Evolutionary conservation across 768 basidiomycete species (phyloP).

Genomic region (Lactarius evosmus): DNA sequence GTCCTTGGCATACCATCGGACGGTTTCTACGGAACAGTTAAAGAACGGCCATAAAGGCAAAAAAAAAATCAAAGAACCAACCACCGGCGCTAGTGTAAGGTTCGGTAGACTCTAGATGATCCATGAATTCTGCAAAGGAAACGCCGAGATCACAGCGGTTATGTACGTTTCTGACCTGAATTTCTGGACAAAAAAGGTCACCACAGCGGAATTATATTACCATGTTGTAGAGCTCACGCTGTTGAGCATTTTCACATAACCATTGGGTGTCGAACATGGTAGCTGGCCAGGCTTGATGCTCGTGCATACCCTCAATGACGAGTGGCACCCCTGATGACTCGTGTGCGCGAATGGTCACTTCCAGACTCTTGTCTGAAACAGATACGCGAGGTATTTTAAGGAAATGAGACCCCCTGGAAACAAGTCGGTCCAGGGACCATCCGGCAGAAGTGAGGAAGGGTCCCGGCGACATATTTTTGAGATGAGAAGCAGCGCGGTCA

Average conservation of each 20-base stretch:
- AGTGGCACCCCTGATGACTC: slow-evolving; percentile 54
- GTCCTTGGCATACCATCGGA: slow-evolving; percentile 77
- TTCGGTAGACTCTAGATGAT: slow-evolving; percentile 8
- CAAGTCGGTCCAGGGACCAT: slow-evolving; percentile 50
- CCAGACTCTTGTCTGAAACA: slow-evolving; percentile 31
- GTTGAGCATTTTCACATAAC: slow-evolving; percentile 39
- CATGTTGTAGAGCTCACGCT: slow-evolving; percentile 19
- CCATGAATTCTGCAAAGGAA: slow-evolving; percentile 51
- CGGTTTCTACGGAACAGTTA: slow-evolving; percentile 43
- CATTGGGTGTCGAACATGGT: slow-evolving; percentile 55
- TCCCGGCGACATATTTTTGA: slow-evolving; percentile 4
- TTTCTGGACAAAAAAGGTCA: slow-evolving; percentile 39
- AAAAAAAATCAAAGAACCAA: slow-evolving; percentile 12
- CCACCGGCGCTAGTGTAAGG: slow-evolving; percentile 11
- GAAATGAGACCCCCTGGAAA: slow-evolving; percentile 44
- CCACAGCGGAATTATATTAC: background rate
- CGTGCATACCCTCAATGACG: slow-evolving; percentile 60
- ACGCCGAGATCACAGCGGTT: slow-evolving; percentile 53
- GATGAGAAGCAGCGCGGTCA: background rate
- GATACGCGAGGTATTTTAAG: slow-evolving; percentile 40
- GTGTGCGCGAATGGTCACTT: slow-evolving; percentile 35
- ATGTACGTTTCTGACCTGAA: slow-evolving; percentile 62
- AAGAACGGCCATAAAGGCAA: slow-evolving; percentile 1
- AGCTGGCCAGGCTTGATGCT: slow-evolving; percentile 51
- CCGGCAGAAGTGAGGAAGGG: slow-evolving; percentile 29